A percentile compares a stretch with the other conserved stretches of the same genome.
phyloP scores from a whole-genome alignment of 176 grass and related monocot genomes.

The Aechmea fasciata region DNA sequence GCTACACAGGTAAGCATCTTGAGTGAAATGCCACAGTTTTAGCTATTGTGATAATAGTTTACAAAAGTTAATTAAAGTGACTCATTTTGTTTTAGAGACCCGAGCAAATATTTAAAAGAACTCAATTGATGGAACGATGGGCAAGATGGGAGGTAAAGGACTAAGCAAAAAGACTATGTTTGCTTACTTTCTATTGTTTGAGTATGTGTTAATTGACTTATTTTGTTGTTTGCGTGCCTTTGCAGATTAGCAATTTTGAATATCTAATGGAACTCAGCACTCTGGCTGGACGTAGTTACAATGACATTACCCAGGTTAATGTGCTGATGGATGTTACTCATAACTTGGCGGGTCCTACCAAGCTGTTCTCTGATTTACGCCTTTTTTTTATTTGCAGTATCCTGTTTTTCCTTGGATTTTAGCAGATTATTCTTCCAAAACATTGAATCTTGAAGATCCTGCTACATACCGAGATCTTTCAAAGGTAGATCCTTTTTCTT shows the following conservation, averaged over 20 bases:
- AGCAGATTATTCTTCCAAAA: constrained; percentile 76
- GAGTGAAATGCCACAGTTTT: constrained; percentile 1
- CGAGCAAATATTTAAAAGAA: constrained; percentile 98
- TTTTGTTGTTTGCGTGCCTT: no score
- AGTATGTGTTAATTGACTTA: neutral
- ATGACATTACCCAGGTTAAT: constrained; percentile 65
- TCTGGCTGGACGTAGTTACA: constrained; percentile 90
- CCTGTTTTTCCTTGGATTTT: constrained; percentile 96
- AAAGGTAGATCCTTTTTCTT: constrained; percentile 34
- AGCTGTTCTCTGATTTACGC: neutral
- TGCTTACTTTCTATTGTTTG: neutral
- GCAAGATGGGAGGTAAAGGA: constrained; percentile 87
- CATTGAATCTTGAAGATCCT: constrained; percentile 58
- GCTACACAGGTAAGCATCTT: constrained; percentile 70
- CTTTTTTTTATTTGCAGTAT: constrained; percentile 47
- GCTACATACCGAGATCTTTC: constrained; percentile 85
- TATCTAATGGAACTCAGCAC: constrained; percentile 99
- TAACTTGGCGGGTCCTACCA: neutral
- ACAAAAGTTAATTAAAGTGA: constrained; percentile 17
- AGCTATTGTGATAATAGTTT: constrained; percentile 5
- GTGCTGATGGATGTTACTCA: constrained; percentile 6
- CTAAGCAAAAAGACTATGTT: neutral
- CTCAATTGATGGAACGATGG: constrained; percentile 93
- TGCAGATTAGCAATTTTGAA: constrained; percentile 95
- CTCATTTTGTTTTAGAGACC: constrained; percentile 64